Evolutionary conservation across 106 monocot species (phyloP).

Genomic region (Gastrodia elata): DNA sequence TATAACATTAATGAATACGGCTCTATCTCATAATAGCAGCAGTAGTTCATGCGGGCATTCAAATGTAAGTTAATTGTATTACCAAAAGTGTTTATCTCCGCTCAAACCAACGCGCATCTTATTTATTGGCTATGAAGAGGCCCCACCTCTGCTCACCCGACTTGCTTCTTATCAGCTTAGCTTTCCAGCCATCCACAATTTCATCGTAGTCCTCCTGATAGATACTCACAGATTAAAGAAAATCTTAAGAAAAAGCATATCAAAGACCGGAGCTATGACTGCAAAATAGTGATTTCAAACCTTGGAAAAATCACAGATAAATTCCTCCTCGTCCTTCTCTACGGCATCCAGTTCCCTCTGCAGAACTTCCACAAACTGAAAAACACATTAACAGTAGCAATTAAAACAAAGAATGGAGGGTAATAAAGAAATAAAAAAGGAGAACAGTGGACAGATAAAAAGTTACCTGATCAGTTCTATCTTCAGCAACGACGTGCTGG

Average conservation of each 20-base stretch:
- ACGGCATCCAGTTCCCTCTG: slow-evolving; percentile 63
- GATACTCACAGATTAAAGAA: background rate
- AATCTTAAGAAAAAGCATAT: too few species aligned
- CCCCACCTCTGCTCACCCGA: slow-evolving; percentile 90
- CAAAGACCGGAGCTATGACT: too few species aligned
- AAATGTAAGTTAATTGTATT: too few species aligned
- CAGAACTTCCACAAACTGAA: slow-evolving; percentile 68
- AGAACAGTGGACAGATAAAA: background rate
- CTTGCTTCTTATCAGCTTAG: slow-evolving; percentile 77
- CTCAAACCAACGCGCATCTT: too few species aligned
- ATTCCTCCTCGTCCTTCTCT: slow-evolving; percentile 62
- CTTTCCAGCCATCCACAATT: slow-evolving; percentile 82
- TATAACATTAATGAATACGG: too few species aligned
- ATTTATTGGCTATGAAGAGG: slow-evolving; percentile 65
- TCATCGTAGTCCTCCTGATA: slow-evolving; percentile 84
- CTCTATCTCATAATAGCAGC: too few species aligned
- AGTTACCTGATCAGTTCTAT: slow-evolving; percentile 87
- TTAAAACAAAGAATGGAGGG: background rate
- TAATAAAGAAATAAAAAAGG: background rate
- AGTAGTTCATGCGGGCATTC: too few species aligned
- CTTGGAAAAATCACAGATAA: slow-evolving; percentile 78
- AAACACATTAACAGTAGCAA: background rate
- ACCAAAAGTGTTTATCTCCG: too few species aligned
- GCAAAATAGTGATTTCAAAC: too few species aligned
- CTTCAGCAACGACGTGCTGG: slow-evolving; percentile 76